phyloP scores from a whole-genome alignment of 257 asterid species.

The Solanum piurae region DNA sequence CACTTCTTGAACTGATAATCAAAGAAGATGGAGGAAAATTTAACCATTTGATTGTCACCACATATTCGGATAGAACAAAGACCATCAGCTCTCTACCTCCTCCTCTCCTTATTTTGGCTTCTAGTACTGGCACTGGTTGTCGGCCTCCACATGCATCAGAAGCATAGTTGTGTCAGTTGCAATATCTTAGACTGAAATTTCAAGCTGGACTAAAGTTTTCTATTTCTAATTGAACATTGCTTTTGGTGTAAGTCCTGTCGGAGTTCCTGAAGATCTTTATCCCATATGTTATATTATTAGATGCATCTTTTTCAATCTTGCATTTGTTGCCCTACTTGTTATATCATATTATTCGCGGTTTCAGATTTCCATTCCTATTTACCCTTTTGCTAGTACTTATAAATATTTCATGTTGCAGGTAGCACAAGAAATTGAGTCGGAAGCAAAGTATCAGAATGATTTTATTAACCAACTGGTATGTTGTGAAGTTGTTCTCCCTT shows the following conservation, averaged over 20 bases:
- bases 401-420: slow-evolving; percentile 41
- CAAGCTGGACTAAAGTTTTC: not conserved
- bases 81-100: not conserved
- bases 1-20: not conserved
- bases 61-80: not conserved
- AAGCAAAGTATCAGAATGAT: slow-evolving; percentile 83
- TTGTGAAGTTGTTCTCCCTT: not conserved
- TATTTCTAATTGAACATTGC: not conserved
- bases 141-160: not conserved
- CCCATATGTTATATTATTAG: not conserved
- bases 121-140: not conserved
- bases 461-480: slow-evolving; percentile 86
- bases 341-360: not conserved
- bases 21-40: not conserved
- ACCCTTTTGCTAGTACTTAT: not conserved
- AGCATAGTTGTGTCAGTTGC: not conserved
- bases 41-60: not conserved
- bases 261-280: not conserved
- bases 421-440: slow-evolving; percentile 79
- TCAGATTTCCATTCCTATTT: not conserved
- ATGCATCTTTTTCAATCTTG: not conserved
- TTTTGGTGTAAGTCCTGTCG: not conserved
- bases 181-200: not conserved
- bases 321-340: slow-evolving; percentile 1
- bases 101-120: not conserved